A percentile compares a stretch with the other conserved stretches of the same genome.
phyloP scores from a whole-genome alignment of 345 rosid genomes.

The Brassica nigra region DNA sequence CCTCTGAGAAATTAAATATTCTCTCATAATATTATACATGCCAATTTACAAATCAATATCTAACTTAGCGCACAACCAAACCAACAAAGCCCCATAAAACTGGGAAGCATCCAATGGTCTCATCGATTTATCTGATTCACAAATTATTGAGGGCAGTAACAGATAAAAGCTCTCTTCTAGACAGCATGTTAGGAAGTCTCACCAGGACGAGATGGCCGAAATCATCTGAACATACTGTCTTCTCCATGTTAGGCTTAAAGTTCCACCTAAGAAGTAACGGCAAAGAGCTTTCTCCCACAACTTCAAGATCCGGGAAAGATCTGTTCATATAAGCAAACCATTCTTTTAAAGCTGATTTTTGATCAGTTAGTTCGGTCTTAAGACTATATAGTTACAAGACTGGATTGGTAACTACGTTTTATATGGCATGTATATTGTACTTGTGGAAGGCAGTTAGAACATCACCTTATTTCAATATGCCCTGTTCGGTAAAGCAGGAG shows the following conservation, averaged over 20 bases:
- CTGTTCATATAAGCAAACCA: constrained; percentile 48
- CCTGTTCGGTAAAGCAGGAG: constrained; percentile 71
- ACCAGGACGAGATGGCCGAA: constrained; percentile 69
- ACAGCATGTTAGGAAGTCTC: constrained; percentile 22
- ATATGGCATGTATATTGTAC: constrained; percentile 22
- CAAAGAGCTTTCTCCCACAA: constrained; percentile 69
- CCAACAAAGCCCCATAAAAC: constrained; percentile 3
- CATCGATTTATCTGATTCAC: constrained; percentile 3
- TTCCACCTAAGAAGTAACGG: constrained; percentile 75
- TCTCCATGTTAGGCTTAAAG: constrained; percentile 68
- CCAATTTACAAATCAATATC: constrained; percentile 10
- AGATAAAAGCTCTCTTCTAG: neutral
- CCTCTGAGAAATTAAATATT: neutral
- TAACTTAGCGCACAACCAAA: constrained; percentile 10
- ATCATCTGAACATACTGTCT: constrained; percentile 56
- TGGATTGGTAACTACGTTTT: constrained; percentile 14
- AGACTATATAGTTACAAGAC: constrained; percentile 1
- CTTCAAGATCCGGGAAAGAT: constrained; percentile 72
- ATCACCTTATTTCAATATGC: constrained; percentile 72
- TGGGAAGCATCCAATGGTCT: constrained; percentile 15
- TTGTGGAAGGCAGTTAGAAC: constrained; percentile 7
- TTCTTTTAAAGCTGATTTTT: neutral
- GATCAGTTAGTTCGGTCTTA: constrained; percentile 1
- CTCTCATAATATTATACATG: neutral
- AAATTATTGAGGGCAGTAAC: neutral